Evolutionary conservation across 164 flowering plant species (phyloP).

Genomic region (Litsea cubeba): DNA sequence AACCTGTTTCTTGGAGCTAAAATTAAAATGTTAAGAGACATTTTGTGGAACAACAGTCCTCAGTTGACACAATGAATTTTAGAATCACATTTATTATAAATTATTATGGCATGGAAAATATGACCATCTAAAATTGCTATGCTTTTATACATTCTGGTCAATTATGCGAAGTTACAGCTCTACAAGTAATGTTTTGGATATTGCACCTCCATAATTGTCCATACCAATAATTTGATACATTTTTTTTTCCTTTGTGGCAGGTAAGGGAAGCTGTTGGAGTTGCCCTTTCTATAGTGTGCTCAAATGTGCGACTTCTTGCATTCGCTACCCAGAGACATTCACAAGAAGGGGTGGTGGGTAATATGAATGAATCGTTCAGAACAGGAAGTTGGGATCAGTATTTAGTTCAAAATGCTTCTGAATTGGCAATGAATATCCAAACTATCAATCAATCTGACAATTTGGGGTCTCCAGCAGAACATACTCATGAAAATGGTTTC

Average conservation of each 20-base stretch:
- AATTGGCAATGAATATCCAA: slow-evolving; percentile 57
- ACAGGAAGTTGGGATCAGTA: slow-evolving; percentile 49
- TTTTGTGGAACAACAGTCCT: no score
- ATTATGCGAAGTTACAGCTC: no score
- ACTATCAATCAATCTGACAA: slow-evolving; percentile 40
- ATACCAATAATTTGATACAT: neutral
- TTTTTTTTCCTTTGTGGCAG: slow-evolving; percentile 27
- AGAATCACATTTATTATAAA: no score
- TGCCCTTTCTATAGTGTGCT: slow-evolving; percentile 79
- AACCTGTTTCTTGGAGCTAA: no score
- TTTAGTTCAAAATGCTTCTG: slow-evolving; percentile 56
- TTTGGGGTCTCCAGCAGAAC: slow-evolving; percentile 27
- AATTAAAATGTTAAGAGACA: no score
- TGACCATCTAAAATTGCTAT: no score
- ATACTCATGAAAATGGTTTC: slow-evolving; percentile 30
- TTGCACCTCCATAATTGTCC: neutral
- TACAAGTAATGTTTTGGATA: neutral
- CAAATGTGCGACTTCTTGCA: slow-evolving; percentile 64
- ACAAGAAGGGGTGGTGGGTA: slow-evolving; percentile 23
- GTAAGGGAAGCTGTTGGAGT: slow-evolving; percentile 94
- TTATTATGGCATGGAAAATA: no score
- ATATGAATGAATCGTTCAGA: slow-evolving; percentile 17
- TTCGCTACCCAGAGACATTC: slow-evolving; percentile 30
- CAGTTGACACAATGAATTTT: no score
- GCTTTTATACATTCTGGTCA: no score